phyloP scores from a whole-genome alignment of 2,329 filamentous ascomycete species.

The Arthroderma sp. region DNA sequence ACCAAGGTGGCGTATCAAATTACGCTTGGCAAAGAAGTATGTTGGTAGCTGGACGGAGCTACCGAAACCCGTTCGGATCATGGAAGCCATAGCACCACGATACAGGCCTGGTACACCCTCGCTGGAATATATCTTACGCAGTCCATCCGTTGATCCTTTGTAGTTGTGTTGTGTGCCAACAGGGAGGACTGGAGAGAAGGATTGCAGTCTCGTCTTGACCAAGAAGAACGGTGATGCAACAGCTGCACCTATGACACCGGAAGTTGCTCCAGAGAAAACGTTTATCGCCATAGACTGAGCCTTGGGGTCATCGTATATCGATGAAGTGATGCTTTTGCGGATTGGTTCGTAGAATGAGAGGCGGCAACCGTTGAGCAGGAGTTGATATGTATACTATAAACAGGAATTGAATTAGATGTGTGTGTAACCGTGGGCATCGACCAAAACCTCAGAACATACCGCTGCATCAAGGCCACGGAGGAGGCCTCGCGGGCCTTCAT shows the following conservation, averaged over 20 bases:
- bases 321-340: constrained; percentile 55
- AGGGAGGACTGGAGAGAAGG: constrained; percentile 79
- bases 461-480: constrained; percentile 84
- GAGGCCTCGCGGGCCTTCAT: constrained; percentile 76
- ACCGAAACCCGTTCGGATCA: constrained; percentile 91
- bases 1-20: constrained; percentile 66
- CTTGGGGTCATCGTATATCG: constrained; percentile 59
- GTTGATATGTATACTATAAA: constrained; percentile 74
- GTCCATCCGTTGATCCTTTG: constrained; percentile 69
- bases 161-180: constrained; percentile 97
- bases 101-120: constrained; percentile 79
- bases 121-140: constrained; percentile 61
- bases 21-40: constrained; percentile 93
- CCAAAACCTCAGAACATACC: constrained; percentile 31
- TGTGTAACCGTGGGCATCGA: background rate
- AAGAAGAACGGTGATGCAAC: constrained; percentile 94
- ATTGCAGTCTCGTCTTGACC: constrained; percentile 91
- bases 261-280: constrained; percentile 80
- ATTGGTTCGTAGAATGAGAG: constrained; percentile 96
- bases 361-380: constrained; percentile 90
- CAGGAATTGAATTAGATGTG: constrained; percentile 1
- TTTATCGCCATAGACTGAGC: constrained; percentile 81
- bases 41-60: constrained; percentile 93
- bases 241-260: constrained; percentile 83
- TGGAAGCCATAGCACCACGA: constrained; percentile 79